Conservation (phyloP, 177 flowering plant genomes). For the Tripterygium wilfordii region DNA sequence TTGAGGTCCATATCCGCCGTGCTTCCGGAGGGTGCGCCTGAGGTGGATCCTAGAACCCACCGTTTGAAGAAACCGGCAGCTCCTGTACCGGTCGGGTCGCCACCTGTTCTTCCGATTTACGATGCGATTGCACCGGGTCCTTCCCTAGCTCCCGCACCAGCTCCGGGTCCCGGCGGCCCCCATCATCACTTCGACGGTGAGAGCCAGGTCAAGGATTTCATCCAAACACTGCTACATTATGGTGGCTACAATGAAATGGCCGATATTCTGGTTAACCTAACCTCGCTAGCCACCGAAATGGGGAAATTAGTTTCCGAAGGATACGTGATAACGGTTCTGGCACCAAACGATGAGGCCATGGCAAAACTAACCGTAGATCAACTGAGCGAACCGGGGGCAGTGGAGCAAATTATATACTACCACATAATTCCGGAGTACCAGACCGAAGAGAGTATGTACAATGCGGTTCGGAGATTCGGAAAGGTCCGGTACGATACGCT, state of each 20-base stretch:
- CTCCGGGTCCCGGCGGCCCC: conserved; percentile 87
- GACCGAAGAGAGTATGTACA: conserved; percentile 98
- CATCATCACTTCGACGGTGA: conserved; percentile 76
- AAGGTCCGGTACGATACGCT: conserved; percentile 70
- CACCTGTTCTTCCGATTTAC: conserved; percentile 62
- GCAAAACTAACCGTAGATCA: conserved; percentile 81
- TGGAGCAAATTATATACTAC: conserved; percentile 82
- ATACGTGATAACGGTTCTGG: conserved; percentile 73
- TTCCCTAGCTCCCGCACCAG: conserved; percentile 79
- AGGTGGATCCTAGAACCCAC: conserved; percentile 73
- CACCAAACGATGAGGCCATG: conserved; percentile 94
- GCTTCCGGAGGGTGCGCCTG: conserved; percentile 77
- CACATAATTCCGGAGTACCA: conserved; percentile 90
- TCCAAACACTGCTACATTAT: conserved; percentile 72
- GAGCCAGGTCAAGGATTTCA: conserved; percentile 81
- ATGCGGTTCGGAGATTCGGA: conserved; percentile 81
- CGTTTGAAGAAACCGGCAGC: conserved; percentile 47
- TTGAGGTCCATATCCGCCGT: conserved; percentile 70
- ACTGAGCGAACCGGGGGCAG: conserved; percentile 79
- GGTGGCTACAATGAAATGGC: conserved; percentile 96
- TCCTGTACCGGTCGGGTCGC: conserved; percentile 49
- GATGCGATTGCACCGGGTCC: conserved; percentile 88
- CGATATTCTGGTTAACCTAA: conserved; percentile 75
- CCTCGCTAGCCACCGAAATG: conserved; percentile 84
- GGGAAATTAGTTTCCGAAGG: conserved; percentile 86